phyloP scores from a whole-genome alignment of 2,329 filamentous ascomycete species.

The Fusarium sp. region DNA sequence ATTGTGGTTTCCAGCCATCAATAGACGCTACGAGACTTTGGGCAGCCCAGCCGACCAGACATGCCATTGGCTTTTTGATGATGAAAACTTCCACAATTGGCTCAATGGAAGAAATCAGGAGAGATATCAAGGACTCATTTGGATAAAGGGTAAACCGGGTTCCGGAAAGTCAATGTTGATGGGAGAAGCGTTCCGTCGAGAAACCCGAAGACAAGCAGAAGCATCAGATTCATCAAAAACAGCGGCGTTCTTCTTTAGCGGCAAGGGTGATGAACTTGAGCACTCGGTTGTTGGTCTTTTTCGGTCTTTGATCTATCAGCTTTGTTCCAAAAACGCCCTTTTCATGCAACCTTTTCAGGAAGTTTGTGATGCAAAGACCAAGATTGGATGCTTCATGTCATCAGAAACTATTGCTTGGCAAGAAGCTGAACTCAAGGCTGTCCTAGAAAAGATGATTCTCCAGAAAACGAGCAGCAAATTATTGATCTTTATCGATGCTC shows the following conservation, averaged over 20 bases:
- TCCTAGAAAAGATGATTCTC: fast-evolving
- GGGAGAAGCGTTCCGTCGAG: not conserved
- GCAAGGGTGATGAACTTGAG: not conserved
- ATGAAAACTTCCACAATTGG: fast-evolving
- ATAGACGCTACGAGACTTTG: not conserved
- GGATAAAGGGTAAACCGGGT: not conserved
- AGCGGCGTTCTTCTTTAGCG: not conserved
- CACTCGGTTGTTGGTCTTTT: not conserved
- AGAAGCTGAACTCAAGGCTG: not conserved
- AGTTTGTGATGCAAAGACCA: not conserved
- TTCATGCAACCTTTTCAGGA: not conserved
- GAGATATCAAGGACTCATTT: not conserved
- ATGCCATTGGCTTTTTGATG: not conserved
- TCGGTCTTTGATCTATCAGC: not conserved
- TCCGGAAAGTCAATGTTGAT: not conserved
- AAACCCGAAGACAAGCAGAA: not conserved
- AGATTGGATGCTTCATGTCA: not conserved
- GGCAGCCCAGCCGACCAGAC: no score
- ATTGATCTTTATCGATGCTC: not conserved
- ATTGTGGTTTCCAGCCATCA: not conserved
- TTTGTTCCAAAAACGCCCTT: fast-evolving
- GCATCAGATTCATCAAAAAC: fast-evolving
- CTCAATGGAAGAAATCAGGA: not conserved
- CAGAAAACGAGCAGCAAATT: fast-evolving
- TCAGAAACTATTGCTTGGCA: not conserved